These are phyloP conservation scores for Coemansia aciculifera DNA, from an alignment of 192 early-diverging fungal species.

Conservation along the genomic window DNA sequence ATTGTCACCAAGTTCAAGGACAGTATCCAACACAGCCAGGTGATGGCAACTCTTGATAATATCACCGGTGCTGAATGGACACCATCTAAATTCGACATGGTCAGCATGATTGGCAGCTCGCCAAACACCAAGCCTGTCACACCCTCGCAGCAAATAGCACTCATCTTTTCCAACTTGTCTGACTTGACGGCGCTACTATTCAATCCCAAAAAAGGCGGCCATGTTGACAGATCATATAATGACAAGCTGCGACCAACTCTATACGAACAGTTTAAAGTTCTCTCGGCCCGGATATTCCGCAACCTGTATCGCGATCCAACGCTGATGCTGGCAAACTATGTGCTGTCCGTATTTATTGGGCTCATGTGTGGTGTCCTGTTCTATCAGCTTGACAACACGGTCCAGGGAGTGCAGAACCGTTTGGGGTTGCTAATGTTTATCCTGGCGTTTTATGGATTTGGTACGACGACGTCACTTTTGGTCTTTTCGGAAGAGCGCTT, in stretches of 20 bases:
- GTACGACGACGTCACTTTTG: slow-evolving; percentile 56
- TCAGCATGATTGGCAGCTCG: slow-evolving; percentile 26
- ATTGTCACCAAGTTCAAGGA: slow-evolving; percentile 25
- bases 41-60: slow-evolving; percentile 17
- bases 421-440: slow-evolving; percentile 53
- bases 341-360: slow-evolving; percentile 39
- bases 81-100: slow-evolving; percentile 35
- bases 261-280: slow-evolving; percentile 53
- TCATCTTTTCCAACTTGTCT: slow-evolving; percentile 41
- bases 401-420: slow-evolving; percentile 54
- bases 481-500: slow-evolving; percentile 51
- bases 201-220: slow-evolving; percentile 1
- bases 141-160: slow-evolving; percentile 36
- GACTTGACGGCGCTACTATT: slow-evolving; percentile 25
- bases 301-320: slow-evolving; percentile 43
- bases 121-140: slow-evolving; percentile 40
- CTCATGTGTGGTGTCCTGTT: slow-evolving; percentile 59
- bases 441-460: slow-evolving; percentile 58
- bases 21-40: slow-evolving; percentile 12
- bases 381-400: slow-evolving; percentile 49
- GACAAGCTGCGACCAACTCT: slow-evolving; percentile 40
- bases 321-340: slow-evolving; percentile 47
- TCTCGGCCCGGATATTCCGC: slow-evolving; percentile 54
- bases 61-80: slow-evolving; percentile 28
- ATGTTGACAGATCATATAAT: background rate